These are phyloP conservation scores for Lasiodiplodia sp. DNA, from an alignment of 2,329 filamentous ascomycete genomes.

Conservation along the genomic window DNA sequence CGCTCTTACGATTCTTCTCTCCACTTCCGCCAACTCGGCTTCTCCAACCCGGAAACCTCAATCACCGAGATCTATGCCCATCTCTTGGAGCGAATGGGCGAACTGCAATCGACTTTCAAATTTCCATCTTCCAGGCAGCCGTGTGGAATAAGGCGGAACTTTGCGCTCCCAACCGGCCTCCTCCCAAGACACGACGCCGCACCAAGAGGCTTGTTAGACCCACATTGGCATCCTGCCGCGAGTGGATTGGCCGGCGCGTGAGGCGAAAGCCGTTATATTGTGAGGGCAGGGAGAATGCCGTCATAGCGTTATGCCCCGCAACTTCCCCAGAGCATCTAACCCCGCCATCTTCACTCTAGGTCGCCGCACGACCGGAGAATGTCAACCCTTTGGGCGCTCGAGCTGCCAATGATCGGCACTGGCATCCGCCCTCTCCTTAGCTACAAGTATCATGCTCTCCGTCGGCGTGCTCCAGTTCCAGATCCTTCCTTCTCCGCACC, in stretches of 20 bases:
- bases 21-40: not conserved
- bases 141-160: not conserved
- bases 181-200: not conserved
- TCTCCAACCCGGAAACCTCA: not conserved
- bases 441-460: not conserved
- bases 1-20: not conserved
- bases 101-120: too few species aligned
- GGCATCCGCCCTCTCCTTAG: not conserved
- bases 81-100: not conserved
- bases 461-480: not conserved
- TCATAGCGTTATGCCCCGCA: slow-evolving; percentile 12
- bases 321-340: slow-evolving; percentile 20
- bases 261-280: not conserved
- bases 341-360: slow-evolving; percentile 7
- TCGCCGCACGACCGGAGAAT: slow-evolving; percentile 16
- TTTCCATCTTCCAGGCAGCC: too few species aligned
- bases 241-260: not conserved
- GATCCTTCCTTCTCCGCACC: not conserved
- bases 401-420: not conserved
- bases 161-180: not conserved
- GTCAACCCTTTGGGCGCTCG: not conserved
- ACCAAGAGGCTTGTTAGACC: slow-evolving; percentile 1
- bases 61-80: too few species aligned
- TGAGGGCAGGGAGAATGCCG: slow-evolving; percentile 2
- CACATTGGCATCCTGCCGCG: not conserved